Evolutionary conservation across 2,329 filamentous ascomycete species (phyloP).

Genomic region (Alternaria rosae): DNA sequence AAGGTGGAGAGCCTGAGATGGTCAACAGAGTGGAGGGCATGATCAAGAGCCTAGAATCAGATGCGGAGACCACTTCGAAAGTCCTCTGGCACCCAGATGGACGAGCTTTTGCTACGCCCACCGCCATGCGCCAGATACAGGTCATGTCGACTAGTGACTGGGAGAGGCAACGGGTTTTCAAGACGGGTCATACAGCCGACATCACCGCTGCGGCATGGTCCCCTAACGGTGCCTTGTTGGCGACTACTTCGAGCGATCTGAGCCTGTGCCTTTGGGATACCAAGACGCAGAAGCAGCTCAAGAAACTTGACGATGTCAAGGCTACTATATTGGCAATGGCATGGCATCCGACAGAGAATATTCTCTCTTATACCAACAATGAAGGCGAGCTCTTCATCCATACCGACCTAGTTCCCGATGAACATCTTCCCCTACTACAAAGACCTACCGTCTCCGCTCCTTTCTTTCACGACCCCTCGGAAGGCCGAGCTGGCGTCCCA

Average conservation of each 20-base stretch:
- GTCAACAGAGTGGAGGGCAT: constrained; percentile 85
- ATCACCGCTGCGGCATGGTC: constrained; percentile 93
- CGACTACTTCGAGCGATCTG: constrained; percentile 64
- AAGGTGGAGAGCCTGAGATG: constrained; percentile 78
- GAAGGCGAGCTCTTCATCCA: constrained; percentile 95
- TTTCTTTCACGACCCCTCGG: constrained; percentile 81
- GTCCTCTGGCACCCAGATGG: constrained; percentile 95
- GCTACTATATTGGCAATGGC: constrained; percentile 82
- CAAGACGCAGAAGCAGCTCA: constrained; percentile 81
- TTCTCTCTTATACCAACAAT: constrained; percentile 88
- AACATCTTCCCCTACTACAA: constrained; percentile 58
- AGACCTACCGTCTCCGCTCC: constrained; percentile 76
- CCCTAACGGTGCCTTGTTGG: constrained; percentile 88
- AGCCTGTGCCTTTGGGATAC: constrained; percentile 87
- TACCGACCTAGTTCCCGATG: constrained; percentile 67
- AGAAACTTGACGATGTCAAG: constrained; percentile 73
- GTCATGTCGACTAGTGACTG: constrained; percentile 89
- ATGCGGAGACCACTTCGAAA: constrained; percentile 76
- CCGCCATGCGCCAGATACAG: constrained; percentile 78
- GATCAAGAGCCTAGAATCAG: constrained; percentile 78
- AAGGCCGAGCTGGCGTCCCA: constrained; percentile 72
- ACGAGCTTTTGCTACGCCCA: constrained; percentile 85
- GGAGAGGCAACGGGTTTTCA: constrained; percentile 83
- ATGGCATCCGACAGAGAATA: constrained; percentile 91
- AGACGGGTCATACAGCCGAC: constrained; percentile 79